Evolutionary conservation across 148 eudicot genomes (phyloP), one percentile per base, ranked within the genome.

Genomic region (Spergularia bocconei): DNA sequence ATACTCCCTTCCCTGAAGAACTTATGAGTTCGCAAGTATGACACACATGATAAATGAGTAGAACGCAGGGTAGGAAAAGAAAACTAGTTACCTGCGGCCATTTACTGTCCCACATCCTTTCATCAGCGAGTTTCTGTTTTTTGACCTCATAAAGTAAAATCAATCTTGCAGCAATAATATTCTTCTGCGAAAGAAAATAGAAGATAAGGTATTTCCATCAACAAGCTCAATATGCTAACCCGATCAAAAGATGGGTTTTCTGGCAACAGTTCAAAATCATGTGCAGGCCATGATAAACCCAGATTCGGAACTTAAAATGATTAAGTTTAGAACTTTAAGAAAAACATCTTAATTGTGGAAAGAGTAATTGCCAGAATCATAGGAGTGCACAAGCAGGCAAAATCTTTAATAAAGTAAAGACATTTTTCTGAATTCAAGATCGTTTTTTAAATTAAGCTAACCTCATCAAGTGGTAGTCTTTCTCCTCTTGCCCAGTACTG

Each of bases 131-230:
- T n/a, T 41, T 39, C 54, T 53, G 69, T 1, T 47, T 44, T 12
- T 69, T 61, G 56, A 69, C 69, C 52, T 79, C 70, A 74, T 61
- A 64, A 53, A 61, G 64, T 41, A 62, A 79, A 61, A 69, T 25
- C 64, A 69, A 44, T 16, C 70, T 66, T 16, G 72, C 67, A 48
- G 58, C 58, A 51, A 69, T 11, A 7, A 39, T 14, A 61, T 60
- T 13, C 25, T 69, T 25, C 82, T 74, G 74, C 55, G 38, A 39
- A 19, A 39, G 14, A 12, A 69, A 47, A 36, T 17, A 20, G 11
- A 73, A 20, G 17, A 6, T 64, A 25, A 23, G 39, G 17, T 41
- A 72, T 16, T 36, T 54, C 13, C 59, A 73, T 62, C 11, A 13
- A 38, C 25, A 11, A 48, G n/a, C 14, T 51, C 61, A 47, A 63